A percentile compares a stretch with the other conserved stretches of the same genome.
Evolutionary conservation across 129 eudicot species (phyloP).

Genomic region (Chrysanthemum makinoi): DNA sequence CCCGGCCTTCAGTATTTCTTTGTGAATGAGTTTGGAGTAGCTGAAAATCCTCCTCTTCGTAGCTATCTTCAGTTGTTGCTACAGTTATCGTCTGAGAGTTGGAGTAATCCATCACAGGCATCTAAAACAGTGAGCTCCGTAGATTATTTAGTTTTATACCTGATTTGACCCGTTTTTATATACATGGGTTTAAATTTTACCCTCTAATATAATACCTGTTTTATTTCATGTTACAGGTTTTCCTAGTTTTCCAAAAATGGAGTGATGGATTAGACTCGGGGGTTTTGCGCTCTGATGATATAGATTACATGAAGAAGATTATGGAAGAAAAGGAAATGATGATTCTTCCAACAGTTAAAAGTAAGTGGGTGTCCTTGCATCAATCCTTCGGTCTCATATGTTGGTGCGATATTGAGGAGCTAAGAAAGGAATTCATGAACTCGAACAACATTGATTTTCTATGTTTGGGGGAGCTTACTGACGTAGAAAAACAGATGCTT

Average conservation of each 20-base stretch:
- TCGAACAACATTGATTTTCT: constrained; percentile 55
- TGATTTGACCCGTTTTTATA: constrained; percentile 5
- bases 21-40: constrained; percentile 76
- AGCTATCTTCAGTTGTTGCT: constrained; percentile 62
- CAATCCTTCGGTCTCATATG: constrained; percentile 64
- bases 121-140: constrained; percentile 50
- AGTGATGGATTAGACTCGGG: constrained; percentile 58
- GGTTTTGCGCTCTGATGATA: constrained; percentile 44
- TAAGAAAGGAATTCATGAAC: constrained; percentile 63
- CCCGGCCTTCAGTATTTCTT: constrained; percentile 71
- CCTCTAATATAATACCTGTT: not conserved
- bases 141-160: not conserved
- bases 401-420: constrained; percentile 66
- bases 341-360: constrained; percentile 67
- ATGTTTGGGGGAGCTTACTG: constrained; percentile 48
- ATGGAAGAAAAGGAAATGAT: constrained; percentile 45
- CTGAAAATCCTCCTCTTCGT: constrained; percentile 52
- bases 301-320: constrained; percentile 53
- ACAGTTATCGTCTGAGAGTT: constrained; percentile 45
- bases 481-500: constrained; percentile 49
- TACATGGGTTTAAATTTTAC: not conserved
- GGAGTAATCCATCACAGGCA: constrained; percentile 49
- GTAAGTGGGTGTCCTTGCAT: constrained; percentile 86
- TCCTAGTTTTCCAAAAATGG: constrained; percentile 65
- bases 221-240: constrained; percentile 47